A percentile compares a stretch with the other conserved stretches of the same genome.
Conservation (phyloP, 345 rosid genomes). For the Gossypium longicalyx region DNA sequence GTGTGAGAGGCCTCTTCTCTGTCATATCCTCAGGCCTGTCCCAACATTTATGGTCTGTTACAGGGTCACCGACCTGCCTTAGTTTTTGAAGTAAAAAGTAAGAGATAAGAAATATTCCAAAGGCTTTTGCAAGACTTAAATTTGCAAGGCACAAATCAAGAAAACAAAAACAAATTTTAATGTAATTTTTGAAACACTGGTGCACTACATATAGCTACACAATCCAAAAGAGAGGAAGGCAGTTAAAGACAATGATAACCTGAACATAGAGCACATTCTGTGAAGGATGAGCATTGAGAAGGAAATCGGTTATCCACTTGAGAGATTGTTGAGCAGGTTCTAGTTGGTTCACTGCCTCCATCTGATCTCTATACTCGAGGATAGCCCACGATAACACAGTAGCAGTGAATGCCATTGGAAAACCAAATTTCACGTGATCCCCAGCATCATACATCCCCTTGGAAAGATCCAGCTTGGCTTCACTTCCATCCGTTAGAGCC, state of each 20-base stretch:
- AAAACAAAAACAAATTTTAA: not conserved
- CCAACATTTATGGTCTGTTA: conserved; percentile 77
- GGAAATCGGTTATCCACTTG: conserved; percentile 88
- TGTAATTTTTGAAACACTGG: not conserved
- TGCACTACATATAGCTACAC: not conserved
- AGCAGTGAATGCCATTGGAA: conserved; percentile 94
- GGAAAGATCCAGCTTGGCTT: conserved; percentile 56
- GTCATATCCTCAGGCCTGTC: conserved; percentile 86
- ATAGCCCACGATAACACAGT: conserved; percentile 87
- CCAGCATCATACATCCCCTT: conserved; percentile 96
- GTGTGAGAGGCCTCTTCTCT: conserved; percentile 68
- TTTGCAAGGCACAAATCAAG: not conserved
- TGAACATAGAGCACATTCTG: conserved; percentile 73
- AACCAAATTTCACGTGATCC: conserved; percentile 89
- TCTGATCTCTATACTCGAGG: conserved; percentile 96
- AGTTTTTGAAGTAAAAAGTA: conserved; percentile 8
- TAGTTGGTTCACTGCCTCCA: conserved; percentile 62
- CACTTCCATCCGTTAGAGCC: conserved; percentile 70
- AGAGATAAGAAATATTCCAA: too few species aligned
- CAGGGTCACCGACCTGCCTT: conserved; percentile 84
- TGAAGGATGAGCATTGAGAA: conserved; percentile 69
- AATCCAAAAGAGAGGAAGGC: not conserved
- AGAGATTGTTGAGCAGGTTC: conserved; percentile 68
- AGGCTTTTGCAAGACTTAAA: not conserved
- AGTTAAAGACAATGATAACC: conserved; percentile 36